A percentile compares a stretch with the other conserved stretches of the same genome.
Evolutionary conservation across 148 eudicot genomes (phyloP).

Genomic region (Bassia scoparia): DNA sequence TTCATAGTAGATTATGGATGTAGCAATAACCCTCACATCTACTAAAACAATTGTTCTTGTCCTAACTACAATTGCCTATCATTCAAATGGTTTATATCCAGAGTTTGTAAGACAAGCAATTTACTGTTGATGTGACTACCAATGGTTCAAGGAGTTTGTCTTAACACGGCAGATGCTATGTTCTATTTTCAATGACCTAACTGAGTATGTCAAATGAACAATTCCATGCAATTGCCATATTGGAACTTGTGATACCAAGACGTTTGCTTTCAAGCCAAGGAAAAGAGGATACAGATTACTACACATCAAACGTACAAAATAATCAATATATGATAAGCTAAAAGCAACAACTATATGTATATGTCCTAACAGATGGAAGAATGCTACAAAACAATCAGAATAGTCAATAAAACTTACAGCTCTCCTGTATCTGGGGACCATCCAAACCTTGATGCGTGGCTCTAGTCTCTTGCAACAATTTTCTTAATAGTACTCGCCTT

Average conservation of each 20-base stretch:
- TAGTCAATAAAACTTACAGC: constrained; percentile 61
- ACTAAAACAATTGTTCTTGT: background rate
- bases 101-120: background rate
- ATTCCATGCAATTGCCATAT: background rate
- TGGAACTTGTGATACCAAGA: background rate
- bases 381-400: background rate
- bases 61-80: background rate
- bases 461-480: constrained; percentile 83
- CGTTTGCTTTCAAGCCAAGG: background rate
- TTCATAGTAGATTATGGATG: background rate
- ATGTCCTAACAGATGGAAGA: background rate
- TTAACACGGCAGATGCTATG: background rate
- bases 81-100: background rate
- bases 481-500: constrained; percentile 94
- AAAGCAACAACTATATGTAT: background rate
- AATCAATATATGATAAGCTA: constrained; percentile 2
- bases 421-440: constrained; percentile 88
- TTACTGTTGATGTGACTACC: background rate
- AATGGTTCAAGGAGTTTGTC: background rate
- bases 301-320: background rate
- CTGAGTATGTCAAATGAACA: background rate
- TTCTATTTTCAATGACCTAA: constrained; percentile 12
- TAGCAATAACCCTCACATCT: background rate
- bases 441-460: constrained; percentile 95
- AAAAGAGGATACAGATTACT: background rate